phyloP scores from a whole-genome alignment of 2,329 filamentous ascomycete genomes.

The Fusarium proliferatum region DNA sequence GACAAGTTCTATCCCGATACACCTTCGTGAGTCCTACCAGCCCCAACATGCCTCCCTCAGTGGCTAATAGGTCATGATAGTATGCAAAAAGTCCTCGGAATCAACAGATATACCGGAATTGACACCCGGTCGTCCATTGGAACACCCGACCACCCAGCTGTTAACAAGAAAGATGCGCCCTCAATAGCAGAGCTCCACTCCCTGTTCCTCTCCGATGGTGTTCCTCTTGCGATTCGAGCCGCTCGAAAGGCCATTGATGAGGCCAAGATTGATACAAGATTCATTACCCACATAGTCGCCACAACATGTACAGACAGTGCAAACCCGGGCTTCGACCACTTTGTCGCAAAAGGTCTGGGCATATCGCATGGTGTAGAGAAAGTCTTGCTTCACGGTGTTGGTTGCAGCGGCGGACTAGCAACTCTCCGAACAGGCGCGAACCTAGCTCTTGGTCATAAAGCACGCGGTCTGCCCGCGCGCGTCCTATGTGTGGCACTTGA shows the following conservation, averaged over 20 bases:
- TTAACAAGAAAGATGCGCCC: slow-evolving; percentile 64
- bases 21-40: slow-evolving; percentile 61
- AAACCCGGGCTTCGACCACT: slow-evolving; percentile 76
- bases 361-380: slow-evolving; percentile 70
- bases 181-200: slow-evolving; percentile 66
- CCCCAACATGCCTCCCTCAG: not conserved
- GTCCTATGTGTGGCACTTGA: slow-evolving; percentile 74
- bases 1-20: slow-evolving; percentile 69
- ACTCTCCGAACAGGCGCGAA: slow-evolving; percentile 73
- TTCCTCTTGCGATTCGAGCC: slow-evolving; percentile 67
- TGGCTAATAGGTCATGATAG: slow-evolving; percentile 49
- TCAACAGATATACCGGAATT: slow-evolving; percentile 74
- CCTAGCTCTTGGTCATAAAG: slow-evolving; percentile 71
- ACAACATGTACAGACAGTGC: slow-evolving; percentile 77
- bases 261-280: slow-evolving; percentile 59
- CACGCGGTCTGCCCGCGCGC: slow-evolving; percentile 68
- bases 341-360: slow-evolving; percentile 68
- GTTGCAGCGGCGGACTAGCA: slow-evolving; percentile 73
- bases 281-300: slow-evolving; percentile 75
- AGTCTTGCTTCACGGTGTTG: slow-evolving; percentile 73
- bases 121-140: slow-evolving; percentile 72
- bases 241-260: slow-evolving; percentile 66
- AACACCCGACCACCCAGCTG: slow-evolving; percentile 68
- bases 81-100: slow-evolving; percentile 71
- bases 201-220: slow-evolving; percentile 66